Percentiles rank a stretch among this genome's conserved stretches.
These are phyloP conservation scores for Entomortierella parvispora DNA, from an alignment of 192 early-diverging fungal species.

Conservation along the genomic window DNA sequence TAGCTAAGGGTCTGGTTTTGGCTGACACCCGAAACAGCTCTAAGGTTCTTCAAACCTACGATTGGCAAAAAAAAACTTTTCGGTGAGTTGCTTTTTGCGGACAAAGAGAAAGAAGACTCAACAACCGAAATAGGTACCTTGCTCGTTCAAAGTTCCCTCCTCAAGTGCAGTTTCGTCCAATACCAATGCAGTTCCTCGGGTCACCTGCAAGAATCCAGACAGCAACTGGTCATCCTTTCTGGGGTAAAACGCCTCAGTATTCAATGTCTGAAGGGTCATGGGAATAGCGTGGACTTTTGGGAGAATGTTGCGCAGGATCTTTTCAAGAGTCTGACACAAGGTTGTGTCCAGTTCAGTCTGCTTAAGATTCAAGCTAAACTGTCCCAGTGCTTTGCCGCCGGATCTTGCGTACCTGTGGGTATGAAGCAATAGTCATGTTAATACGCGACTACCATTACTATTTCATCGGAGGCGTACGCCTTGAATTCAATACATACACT, in stretches of 20 bases:
- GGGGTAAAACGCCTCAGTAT: slow-evolving; percentile 66
- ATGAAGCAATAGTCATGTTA: neutral
- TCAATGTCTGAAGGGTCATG: slow-evolving; percentile 69
- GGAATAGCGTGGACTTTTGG: slow-evolving; percentile 69
- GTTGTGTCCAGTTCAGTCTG: slow-evolving; percentile 37
- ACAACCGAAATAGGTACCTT: slow-evolving; percentile 47
- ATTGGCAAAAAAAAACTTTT: neutral
- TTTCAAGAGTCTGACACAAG: slow-evolving; percentile 6
- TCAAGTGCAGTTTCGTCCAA: slow-evolving; percentile 78
- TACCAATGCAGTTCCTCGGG: slow-evolving; percentile 64
- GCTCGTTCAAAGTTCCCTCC: slow-evolving; percentile 74
- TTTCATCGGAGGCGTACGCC: neutral
- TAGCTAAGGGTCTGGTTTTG: slow-evolving; percentile 72
- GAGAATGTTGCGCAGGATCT: slow-evolving; percentile 45
- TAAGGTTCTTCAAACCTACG: slow-evolving; percentile 74
- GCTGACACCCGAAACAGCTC: slow-evolving; percentile 69
- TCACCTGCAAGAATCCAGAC: slow-evolving; percentile 74
- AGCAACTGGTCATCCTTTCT: slow-evolving; percentile 65
- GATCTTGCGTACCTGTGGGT: slow-evolving; percentile 51
- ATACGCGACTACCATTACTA: no score
- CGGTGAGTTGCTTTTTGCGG: neutral
- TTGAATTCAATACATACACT: slow-evolving; percentile 55
- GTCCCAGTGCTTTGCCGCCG: slow-evolving; percentile 68
- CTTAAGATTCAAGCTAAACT: slow-evolving; percentile 74
- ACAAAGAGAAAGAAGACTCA: neutral